These are phyloP conservation scores for Quercus lobata DNA, from an alignment of 331 rosid genomes.

Conservation along the genomic window DNA sequence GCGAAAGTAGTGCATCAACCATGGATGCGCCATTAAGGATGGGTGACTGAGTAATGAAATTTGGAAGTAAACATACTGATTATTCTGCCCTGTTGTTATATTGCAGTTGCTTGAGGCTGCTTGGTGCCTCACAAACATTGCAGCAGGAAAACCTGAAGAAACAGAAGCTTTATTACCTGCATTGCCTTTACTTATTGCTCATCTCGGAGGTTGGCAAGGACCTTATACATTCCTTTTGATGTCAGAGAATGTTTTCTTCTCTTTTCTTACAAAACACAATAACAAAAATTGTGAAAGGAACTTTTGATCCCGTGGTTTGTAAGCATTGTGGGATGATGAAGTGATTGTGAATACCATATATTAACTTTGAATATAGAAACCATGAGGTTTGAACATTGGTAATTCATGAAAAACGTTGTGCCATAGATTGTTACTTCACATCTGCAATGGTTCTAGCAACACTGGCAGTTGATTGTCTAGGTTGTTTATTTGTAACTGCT, in stretches of 20 bases:
- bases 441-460: neutral
- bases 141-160: slow-evolving; percentile 90
- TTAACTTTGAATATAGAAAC: neutral
- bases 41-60: neutral
- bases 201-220: slow-evolving; percentile 78
- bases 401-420: neutral
- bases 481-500: neutral
- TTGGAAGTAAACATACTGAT: slow-evolving; percentile 7
- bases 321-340: too few relatives aligned
- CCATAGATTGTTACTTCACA: neutral
- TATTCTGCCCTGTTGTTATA: slow-evolving; percentile 22
- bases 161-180: slow-evolving; percentile 88
- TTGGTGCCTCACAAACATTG: slow-evolving; percentile 97
- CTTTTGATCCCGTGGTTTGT: neutral
- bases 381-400: neutral
- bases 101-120: slow-evolving; percentile 97
- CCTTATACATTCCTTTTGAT: slow-evolving; percentile 22
- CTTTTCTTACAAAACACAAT: neutral
- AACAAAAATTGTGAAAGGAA: neutral
- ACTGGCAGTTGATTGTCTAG: neutral
- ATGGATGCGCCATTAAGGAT: neutral
- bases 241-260: neutral
- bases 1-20: neutral
- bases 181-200: slow-evolving; percentile 89
- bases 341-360: neutral